Percentiles rank a stretch among this genome's conserved stretches.
Evolutionary conservation across 306 rosid genomes (phyloP).

Genomic region (Sechiopsis laciniata): DNA sequence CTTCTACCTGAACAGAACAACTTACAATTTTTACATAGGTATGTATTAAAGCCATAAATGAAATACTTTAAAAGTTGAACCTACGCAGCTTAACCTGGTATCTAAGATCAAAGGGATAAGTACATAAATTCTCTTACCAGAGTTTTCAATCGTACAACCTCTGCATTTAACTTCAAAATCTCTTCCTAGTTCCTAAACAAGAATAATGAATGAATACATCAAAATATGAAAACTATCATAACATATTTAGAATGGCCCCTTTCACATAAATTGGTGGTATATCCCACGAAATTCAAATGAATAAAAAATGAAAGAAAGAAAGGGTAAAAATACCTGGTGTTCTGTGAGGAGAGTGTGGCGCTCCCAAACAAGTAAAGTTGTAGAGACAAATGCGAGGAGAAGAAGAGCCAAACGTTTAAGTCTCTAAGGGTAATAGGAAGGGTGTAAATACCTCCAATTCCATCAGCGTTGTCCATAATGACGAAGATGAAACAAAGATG

Average conservation of each 20-base stretch:
- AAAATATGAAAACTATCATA: neutral
- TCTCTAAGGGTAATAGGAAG: constrained; percentile 76
- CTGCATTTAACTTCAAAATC: constrained; percentile 41
- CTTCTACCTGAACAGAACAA: constrained; percentile 57
- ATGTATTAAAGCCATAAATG: no score
- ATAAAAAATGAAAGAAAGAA: no score
- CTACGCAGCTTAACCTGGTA: constrained; percentile 19
- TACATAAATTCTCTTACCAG: no score
- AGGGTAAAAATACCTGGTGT: no score
- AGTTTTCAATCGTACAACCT: constrained; percentile 40
- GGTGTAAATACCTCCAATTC: constrained; percentile 67
- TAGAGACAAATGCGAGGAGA: constrained; percentile 62
- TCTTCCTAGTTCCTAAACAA: constrained; percentile 76
- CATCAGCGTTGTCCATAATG: no score
- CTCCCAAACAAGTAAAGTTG: constrained; percentile 68
- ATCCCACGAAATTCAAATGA: no score
- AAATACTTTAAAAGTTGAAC: neutral
- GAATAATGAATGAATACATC: constrained; percentile 24
- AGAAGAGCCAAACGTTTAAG: constrained; percentile 84
- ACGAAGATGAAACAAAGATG: no score
- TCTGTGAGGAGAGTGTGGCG: constrained; percentile 81
- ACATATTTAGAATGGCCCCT: no score
- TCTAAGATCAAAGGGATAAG: no score
- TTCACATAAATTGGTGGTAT: no score
- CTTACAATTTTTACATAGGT: constrained; percentile 11